Evolutionary conservation across 495 filamentous ascomycete species (phyloP), one percentile per base, ranked within the genome.

Genomic region (Aspergillus saccharolyticus): DNA sequence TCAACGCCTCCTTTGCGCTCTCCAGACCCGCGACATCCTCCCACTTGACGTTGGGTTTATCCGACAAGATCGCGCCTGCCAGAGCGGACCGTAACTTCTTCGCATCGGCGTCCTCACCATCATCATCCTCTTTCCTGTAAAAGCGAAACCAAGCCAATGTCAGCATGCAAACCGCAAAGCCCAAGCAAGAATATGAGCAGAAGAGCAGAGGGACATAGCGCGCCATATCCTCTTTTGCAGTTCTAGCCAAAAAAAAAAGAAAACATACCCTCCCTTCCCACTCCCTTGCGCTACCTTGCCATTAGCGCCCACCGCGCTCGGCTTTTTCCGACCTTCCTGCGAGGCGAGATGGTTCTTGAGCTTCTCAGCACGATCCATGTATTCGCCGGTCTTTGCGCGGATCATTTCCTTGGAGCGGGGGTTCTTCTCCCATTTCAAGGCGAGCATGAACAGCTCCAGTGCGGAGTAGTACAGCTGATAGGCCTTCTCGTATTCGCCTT

Each of bases 361-460:
- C 77, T 97, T 96, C 78, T 97, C 94, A 39, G 94, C 93, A 42
- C 94, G 89, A 70, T 96, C 91, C 89, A 99, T 96, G 80, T 99
- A 99, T 68, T 97, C 92, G 63, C 78, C 88, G 1, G 89, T 86
- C 76, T 97, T 97, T 44, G 85, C 83, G 53, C 92, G 86, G 60
- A 99, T 96, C 84, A 96, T 96, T 70, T 96, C 89, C 77, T 98
- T 97, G 44, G 89, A 90, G 58, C 89, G 91, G 42, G 84, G 83
- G 74, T 96, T 97, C 81, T 97, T 99, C 78, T 97, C 93, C 91
- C 91, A 97, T 78, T 97, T 97, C 25, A 96, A 76, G 10, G 92
- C 93, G 45, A 96, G 84, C 89, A 97, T 93, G 76, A 97, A 97
- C 52, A 95, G 80, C 75, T 97, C 91, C 60, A 97, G 86, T 58